phyloP scores from a whole-genome alignment of 139 green algal genomes.

The Chlamydomonas schloesseri region DNA sequence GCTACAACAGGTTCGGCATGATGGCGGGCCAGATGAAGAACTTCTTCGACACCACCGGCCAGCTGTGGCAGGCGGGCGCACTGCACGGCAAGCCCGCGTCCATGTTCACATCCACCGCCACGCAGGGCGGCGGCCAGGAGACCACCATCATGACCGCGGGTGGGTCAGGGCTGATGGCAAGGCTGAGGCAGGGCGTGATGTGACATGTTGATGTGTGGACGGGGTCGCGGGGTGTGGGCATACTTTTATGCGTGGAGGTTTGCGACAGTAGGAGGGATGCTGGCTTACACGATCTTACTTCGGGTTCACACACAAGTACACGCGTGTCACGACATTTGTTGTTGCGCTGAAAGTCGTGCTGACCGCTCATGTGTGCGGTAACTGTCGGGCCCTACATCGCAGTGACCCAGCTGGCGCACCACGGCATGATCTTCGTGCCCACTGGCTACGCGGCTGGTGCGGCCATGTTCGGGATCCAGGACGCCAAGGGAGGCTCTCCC shows the following conservation, averaged over 20 bases:
- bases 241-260: too few relatives aligned
- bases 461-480: conserved; percentile 54
- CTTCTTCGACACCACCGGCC: conserved; percentile 87
- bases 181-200: too few relatives aligned
- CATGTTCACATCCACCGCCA: conserved; percentile 68
- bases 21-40: conserved; percentile 81
- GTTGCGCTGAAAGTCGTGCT: too few relatives aligned
- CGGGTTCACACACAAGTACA: too few relatives aligned
- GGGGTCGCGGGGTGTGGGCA: too few relatives aligned
- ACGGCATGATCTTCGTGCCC: conserved; percentile 92
- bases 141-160: conserved; percentile 70
- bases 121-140: conserved; percentile 86
- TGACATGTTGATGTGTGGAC: too few relatives aligned
- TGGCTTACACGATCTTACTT: too few relatives aligned
- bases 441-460: conserved; percentile 67
- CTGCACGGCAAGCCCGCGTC: conserved; percentile 78
- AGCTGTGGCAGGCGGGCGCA: conserved; percentile 47
- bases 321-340: too few relatives aligned
- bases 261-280: too few relatives aligned
- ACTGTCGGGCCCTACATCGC: conserved; percentile 19
- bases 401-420: conserved; percentile 82
- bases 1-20: conserved; percentile 66
- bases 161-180: too few relatives aligned
- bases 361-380: neutral
- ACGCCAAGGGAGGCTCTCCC: conserved; percentile 74